Evolutionary conservation across 2,329 filamentous ascomycete species (phyloP).

Genomic region (Hymenoscyphus albidus): DNA sequence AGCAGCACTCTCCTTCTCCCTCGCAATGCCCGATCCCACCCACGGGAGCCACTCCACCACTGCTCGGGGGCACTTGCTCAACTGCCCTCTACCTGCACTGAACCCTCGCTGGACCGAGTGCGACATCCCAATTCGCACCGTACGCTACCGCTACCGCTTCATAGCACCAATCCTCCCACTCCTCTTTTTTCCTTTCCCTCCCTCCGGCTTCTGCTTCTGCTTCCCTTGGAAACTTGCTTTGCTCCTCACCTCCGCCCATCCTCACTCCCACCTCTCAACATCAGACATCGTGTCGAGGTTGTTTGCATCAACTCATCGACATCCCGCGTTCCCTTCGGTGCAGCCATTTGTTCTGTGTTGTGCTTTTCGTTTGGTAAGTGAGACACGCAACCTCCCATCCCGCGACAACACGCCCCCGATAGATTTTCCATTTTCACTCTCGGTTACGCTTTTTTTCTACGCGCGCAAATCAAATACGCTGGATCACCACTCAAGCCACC

Average conservation of each 20-base stretch:
- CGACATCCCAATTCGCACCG: slow-evolving; percentile 9
- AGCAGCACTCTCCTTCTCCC: background rate
- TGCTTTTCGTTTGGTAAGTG: slow-evolving; percentile 28
- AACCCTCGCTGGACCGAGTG: slow-evolving; percentile 2
- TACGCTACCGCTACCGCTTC: background rate
- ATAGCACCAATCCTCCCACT: slow-evolving; percentile 9
- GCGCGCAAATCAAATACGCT: slow-evolving; percentile 14
- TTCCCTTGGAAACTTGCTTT: slow-evolving; percentile 4
- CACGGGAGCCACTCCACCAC: background rate
- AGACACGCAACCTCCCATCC: slow-evolving; percentile 15
- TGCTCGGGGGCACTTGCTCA: background rate
- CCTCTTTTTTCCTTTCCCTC: slow-evolving; percentile 3
- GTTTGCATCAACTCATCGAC: background rate
- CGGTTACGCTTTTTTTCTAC: slow-evolving; percentile 20
- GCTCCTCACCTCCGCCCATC: slow-evolving; percentile 17
- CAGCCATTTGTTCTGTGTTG: slow-evolving; percentile 13
- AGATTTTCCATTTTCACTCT: slow-evolving; percentile 21
- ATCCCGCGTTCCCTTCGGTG: slow-evolving; percentile 28
- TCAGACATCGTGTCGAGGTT: slow-evolving; percentile 18
- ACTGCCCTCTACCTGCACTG: background rate
- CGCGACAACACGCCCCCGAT: slow-evolving; percentile 15
- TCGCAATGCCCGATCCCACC: background rate
- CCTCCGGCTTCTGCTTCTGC: slow-evolving; percentile 1
- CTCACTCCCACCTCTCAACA: slow-evolving; percentile 7
- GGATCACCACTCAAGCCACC: slow-evolving; percentile 1